Conservation (phyloP, 305 asterid genomes). For the Fraxinus baroniana region DNA sequence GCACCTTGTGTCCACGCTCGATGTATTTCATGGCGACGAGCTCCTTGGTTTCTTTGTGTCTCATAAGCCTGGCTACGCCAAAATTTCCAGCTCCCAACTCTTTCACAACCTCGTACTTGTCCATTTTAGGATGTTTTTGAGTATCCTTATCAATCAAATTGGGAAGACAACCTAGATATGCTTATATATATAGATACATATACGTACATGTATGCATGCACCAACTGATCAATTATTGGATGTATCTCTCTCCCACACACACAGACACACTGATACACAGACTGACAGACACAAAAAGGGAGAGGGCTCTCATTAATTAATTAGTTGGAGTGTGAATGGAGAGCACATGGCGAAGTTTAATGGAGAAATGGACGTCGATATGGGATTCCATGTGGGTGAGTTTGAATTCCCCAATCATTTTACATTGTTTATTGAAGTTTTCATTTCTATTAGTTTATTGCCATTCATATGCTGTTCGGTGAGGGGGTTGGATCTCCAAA, state of each 20-base stretch:
- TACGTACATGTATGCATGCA: not conserved
- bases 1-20: constrained; percentile 77
- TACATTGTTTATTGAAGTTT: not conserved
- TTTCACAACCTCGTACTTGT: constrained; percentile 75
- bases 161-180: not conserved
- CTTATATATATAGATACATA: not conserved
- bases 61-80: constrained; percentile 79
- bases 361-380: constrained; percentile 16
- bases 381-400: constrained; percentile 29
- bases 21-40: constrained; percentile 90
- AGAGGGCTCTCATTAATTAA: not conserved
- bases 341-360: constrained; percentile 17
- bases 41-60: constrained; percentile 80
- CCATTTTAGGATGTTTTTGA: constrained; percentile 38
- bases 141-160: not conserved
- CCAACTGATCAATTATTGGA: constrained; percentile 4
- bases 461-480: not conserved
- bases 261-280: not conserved
- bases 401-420: not conserved
- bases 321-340: constrained; percentile 7
- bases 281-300: not conserved
- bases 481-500: constrained; percentile 27
- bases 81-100: constrained; percentile 88
- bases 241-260: not conserved
- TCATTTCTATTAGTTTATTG: not conserved